Percentiles rank a stretch among this genome's conserved stretches.
Evolutionary conservation across 2,329 filamentous ascomycete genomes (phyloP).

Genomic region (Byssochlamys sp.): DNA sequence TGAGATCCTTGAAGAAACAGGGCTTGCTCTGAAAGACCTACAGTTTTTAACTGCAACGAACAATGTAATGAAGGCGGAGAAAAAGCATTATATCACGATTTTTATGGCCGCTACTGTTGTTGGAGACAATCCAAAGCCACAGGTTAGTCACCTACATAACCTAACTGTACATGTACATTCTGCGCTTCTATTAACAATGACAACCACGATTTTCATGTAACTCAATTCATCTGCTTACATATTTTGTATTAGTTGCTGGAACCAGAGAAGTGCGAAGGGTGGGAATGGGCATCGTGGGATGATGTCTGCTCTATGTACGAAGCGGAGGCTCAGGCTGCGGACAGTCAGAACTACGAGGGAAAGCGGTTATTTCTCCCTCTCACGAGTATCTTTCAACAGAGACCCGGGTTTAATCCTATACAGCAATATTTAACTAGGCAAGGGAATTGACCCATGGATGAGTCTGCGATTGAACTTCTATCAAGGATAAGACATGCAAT

Average conservation of each 20-base stretch:
- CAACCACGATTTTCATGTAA: neutral
- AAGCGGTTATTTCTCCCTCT: slow-evolving; percentile 40
- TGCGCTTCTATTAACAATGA: neutral
- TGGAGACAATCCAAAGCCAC: slow-evolving; percentile 41
- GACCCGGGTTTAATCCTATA: slow-evolving; percentile 22
- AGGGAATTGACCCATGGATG: neutral
- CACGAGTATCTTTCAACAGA: slow-evolving; percentile 36
- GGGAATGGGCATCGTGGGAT: slow-evolving; percentile 46
- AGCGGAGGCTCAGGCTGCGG: slow-evolving; percentile 18
- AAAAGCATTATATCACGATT: slow-evolving; percentile 65
- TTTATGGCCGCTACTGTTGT: slow-evolving; percentile 51
- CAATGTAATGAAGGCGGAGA: slow-evolving; percentile 50
- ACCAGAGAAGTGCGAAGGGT: slow-evolving; percentile 46
- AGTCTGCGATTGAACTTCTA: neutral
- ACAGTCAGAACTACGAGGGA: slow-evolving; percentile 14
- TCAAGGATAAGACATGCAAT: neutral
- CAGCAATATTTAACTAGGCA: neutral
- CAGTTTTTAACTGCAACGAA: slow-evolving; percentile 56
- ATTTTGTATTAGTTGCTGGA: slow-evolving; percentile 23
- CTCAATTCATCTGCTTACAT: neutral
- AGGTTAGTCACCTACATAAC: slow-evolving; percentile 35
- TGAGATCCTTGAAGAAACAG: slow-evolving; percentile 64
- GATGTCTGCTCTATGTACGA: slow-evolving; percentile 33
- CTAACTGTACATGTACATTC: neutral
- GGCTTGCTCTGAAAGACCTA: slow-evolving; percentile 45